These are phyloP conservation scores for Calvatia gigantea DNA, from an alignment of 768 basidiomycete genomes.

Conservation along the genomic window DNA sequence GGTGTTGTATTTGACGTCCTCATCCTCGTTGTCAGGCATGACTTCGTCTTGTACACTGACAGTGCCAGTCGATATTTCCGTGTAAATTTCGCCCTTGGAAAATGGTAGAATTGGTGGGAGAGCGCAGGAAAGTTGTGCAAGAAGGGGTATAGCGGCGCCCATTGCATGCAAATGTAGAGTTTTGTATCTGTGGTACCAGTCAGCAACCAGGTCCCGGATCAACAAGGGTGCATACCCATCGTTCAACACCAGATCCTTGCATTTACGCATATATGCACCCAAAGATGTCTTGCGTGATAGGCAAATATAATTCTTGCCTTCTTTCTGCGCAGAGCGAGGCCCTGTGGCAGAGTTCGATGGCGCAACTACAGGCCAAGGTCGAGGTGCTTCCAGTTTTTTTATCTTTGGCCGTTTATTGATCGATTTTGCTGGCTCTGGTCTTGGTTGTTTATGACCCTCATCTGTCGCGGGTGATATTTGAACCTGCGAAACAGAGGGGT, in stretches of 20 bases:
- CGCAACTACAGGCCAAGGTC: slow-evolving; percentile 76
- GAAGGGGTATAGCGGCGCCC: slow-evolving; percentile 87
- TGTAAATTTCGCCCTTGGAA: slow-evolving; percentile 55
- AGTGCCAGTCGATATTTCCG: slow-evolving; percentile 64
- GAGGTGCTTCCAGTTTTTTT: slow-evolving; percentile 66
- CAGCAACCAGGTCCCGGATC: neutral
- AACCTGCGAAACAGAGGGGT: neutral
- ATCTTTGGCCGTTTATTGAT: slow-evolving; percentile 30
- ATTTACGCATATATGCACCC: slow-evolving; percentile 71
- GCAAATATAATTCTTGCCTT: slow-evolving; percentile 81
- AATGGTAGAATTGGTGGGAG: slow-evolving; percentile 74
- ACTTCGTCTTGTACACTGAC: slow-evolving; percentile 78
- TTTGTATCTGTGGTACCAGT: slow-evolving; percentile 49
- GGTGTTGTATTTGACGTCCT: slow-evolving; percentile 61
- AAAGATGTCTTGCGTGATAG: slow-evolving; percentile 73
- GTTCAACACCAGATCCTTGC: slow-evolving; percentile 66
- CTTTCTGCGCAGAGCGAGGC: slow-evolving; percentile 71
- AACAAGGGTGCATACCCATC: slow-evolving; percentile 52
- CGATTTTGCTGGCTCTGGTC: neutral
- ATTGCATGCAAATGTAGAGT: slow-evolving; percentile 75
- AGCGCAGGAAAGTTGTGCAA: slow-evolving; percentile 65
- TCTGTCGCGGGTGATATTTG: neutral
- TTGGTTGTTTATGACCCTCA: neutral
- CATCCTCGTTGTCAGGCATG: slow-evolving; percentile 69
- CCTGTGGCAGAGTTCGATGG: slow-evolving; percentile 76